Evolutionary conservation across 148 eudicot genomes (phyloP), one percentile per base, ranked within the genome.

Genomic region (Selenicereus undatus): DNA sequence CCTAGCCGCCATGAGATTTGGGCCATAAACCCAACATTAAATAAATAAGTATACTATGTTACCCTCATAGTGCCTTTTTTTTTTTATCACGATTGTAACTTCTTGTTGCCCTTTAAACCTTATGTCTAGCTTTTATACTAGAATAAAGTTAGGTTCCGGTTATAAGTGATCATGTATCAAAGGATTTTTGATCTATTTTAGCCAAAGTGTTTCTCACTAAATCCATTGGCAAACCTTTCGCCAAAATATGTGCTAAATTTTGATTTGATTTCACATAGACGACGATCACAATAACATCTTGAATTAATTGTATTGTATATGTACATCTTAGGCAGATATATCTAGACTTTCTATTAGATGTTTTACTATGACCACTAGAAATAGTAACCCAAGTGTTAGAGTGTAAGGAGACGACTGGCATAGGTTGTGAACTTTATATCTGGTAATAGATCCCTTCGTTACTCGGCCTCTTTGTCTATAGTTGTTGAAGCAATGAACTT

Each of bases 241-340:
- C 24, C 72, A 26, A 68, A 24, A 14, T 8, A 68, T 68, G 5
- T 26, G 32, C 72, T 68, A 10, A 30, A 68, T 26, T 26, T 26
- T 68, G 30, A 24, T 3, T 68, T 68, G 36, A 68, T 30, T 30
- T 30, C 30, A 68, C 72, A 68, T 22, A 26, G 8, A 30, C 36
- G 16, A 26, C 24, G 14, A 0, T 68, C 0, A 68, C n/a, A 24
- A 68, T 30, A 68, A 2, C 36, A 68, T 68, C 72, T 30, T 11
- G 30, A 24, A 68, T 68, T 8, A 68, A 30, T 68, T 68, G 72
- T 68, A 9, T 26, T 11, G 2, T 26, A 26, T 68, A 68, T 12
- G 74, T 78, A 64, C 78, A 75, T 74, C 74, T 82, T 6, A 78
- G 17, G 24, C 85, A 73, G 2, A 64, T 64, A 64, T 64, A 20